These are phyloP conservation scores for Aspergillus aculeatus DNA, from an alignment of 2,329 filamentous ascomycete species.

Conservation along the genomic window DNA sequence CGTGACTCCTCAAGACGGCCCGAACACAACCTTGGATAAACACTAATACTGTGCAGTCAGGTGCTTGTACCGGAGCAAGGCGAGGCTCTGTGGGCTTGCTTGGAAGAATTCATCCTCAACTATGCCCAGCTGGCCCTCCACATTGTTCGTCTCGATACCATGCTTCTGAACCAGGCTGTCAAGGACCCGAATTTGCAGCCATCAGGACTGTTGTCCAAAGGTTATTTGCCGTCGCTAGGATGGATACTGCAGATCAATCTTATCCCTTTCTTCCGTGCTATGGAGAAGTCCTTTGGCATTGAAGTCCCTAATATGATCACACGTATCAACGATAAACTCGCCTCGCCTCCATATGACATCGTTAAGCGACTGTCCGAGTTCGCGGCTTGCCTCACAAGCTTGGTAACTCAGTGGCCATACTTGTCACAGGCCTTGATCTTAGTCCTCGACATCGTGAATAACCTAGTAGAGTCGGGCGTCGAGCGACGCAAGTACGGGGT, in stretches of 20 bases:
- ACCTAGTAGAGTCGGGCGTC: slow-evolving; percentile 31
- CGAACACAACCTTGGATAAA: neutral
- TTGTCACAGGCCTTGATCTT: slow-evolving; percentile 24
- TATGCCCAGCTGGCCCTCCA: slow-evolving; percentile 43
- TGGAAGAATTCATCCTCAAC: slow-evolving; percentile 44
- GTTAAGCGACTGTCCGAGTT: slow-evolving; percentile 31
- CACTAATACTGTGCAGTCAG: slow-evolving; percentile 23
- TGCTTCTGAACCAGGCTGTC: slow-evolving; percentile 29
- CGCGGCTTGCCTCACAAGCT: slow-evolving; percentile 25
- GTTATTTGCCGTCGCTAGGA: slow-evolving; percentile 36
- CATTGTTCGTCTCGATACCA: slow-evolving; percentile 41
- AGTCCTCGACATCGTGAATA: slow-evolving; percentile 26
- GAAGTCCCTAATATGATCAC: slow-evolving; percentile 30
- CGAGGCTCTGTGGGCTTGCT: slow-evolving; percentile 27
- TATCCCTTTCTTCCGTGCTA: slow-evolving; percentile 39
- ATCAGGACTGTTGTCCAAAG: slow-evolving; percentile 32
- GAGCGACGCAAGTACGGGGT: slow-evolving; percentile 26
- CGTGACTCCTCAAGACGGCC: too few relatives aligned
- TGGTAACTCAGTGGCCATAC: slow-evolving; percentile 31
- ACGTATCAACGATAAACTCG: slow-evolving; percentile 31
- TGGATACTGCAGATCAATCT: slow-evolving; percentile 35
- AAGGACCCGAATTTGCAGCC: slow-evolving; percentile 29
- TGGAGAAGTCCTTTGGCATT: slow-evolving; percentile 31
- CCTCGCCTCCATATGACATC: slow-evolving; percentile 27
- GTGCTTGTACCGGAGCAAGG: slow-evolving; percentile 34